phyloP scores from a whole-genome alignment of 2,329 filamentous ascomycete genomes.

The Leptographium flavum region DNA sequence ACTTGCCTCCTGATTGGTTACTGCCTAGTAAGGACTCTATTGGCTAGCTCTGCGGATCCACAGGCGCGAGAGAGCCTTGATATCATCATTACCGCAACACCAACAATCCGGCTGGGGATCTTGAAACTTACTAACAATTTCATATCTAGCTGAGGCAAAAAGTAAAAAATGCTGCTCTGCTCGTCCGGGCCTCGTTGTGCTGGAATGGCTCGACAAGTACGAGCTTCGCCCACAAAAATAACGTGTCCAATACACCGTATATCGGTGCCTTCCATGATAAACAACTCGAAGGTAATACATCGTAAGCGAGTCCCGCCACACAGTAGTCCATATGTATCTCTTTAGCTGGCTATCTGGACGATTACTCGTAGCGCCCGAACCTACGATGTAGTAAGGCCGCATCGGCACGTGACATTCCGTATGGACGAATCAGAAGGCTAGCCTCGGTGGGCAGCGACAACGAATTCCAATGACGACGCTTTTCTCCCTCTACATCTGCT shows the following conservation, averaged over 20 bases:
- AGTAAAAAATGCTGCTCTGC: neutral
- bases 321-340: slow-evolving; percentile 4
- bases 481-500: neutral
- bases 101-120: neutral
- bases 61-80: slow-evolving; percentile 7
- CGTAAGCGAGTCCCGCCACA: too few relatives aligned
- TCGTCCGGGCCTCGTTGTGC: neutral
- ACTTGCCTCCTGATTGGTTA: neutral
- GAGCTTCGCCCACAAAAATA: too few relatives aligned
- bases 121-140: neutral
- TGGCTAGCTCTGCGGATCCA: too few relatives aligned
- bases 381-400: neutral
- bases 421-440: neutral
- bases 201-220: too few relatives aligned
- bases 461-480: neutral
- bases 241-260: neutral
- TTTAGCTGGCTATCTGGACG: slow-evolving; percentile 8
- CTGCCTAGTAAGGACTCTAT: too few relatives aligned
- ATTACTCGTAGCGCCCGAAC: too few relatives aligned
- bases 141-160: neutral
- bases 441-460: too few relatives aligned
- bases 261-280: too few relatives aligned
- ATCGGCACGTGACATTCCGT: neutral
- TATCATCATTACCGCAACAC: slow-evolving; percentile 9
- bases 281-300: too few relatives aligned